phyloP scores from a whole-genome alignment of 2,329 filamentous ascomycete genomes.

The Trichoderma brevicompactum region DNA sequence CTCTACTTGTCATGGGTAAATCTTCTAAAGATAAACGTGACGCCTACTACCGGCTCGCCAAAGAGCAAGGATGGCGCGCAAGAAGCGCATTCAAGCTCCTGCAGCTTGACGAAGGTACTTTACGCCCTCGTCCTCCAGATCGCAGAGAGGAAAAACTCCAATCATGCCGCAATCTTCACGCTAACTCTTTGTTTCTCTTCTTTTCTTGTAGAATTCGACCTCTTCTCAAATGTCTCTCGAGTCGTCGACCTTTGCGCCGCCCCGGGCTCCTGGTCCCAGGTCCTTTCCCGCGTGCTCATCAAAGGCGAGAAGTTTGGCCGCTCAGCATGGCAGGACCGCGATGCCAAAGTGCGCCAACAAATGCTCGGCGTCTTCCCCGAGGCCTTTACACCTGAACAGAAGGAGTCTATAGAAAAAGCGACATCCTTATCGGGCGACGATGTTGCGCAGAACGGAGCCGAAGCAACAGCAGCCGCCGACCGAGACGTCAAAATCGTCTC shows the following conservation, averaged over 20 bases:
- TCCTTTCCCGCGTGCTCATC: conserved; percentile 89
- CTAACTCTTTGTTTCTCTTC: neutral
- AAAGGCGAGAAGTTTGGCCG: conserved; percentile 90
- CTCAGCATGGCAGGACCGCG: conserved; percentile 83
- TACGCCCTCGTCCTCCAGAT: neutral
- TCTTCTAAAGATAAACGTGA: conserved; percentile 99
- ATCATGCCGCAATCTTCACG: neutral
- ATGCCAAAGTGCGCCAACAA: conserved; percentile 66
- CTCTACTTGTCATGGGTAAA: conserved; percentile 75
- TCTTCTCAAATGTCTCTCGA: conserved; percentile 86
- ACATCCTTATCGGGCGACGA: neutral
- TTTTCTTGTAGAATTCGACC: conserved; percentile 72
- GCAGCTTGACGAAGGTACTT: conserved; percentile 79
- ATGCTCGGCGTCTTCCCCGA: conserved; percentile 57
- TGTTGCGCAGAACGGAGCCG: conserved; percentile 35
- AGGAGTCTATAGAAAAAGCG: conserved; percentile 28
- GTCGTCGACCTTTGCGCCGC: conserved; percentile 97
- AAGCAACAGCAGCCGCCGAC: conserved; percentile 53
- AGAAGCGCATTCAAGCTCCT: conserved; percentile 96
- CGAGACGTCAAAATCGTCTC: conserved; percentile 90
- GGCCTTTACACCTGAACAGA: conserved; percentile 33
- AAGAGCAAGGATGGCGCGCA: conserved; percentile 98
- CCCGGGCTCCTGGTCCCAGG: conserved; percentile 96
- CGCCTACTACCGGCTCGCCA: conserved; percentile 95
- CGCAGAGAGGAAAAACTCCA: neutral